Evolutionary conservation across 805 yeast genomes (phyloP).

Genomic region (Metschnikowia kofuensis): DNA sequence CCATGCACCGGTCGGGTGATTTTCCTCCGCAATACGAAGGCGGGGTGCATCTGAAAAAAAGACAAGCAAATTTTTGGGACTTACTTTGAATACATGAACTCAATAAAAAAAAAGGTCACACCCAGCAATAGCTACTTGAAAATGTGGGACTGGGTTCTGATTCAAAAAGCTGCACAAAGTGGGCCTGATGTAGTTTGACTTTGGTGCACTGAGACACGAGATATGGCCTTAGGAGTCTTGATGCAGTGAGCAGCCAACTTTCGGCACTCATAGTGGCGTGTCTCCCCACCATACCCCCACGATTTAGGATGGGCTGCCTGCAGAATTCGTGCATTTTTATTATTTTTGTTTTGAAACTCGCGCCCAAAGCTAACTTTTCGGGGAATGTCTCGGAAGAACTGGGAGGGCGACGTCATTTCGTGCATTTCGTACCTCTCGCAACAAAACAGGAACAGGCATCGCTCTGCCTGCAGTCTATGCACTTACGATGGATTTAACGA

Average conservation of each 20-base stretch:
- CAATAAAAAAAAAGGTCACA: too few species aligned
- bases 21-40: conserved; percentile 14
- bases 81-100: too few species aligned
- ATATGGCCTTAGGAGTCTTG: too few species aligned
- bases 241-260: neutral
- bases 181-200: too few species aligned
- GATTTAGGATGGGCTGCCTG: neutral
- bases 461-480: neutral
- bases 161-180: too few species aligned
- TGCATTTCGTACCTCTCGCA: neutral
- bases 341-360: neutral
- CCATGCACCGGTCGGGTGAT: conserved; percentile 11
- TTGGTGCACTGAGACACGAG: too few species aligned
- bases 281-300: neutral
- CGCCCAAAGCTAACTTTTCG: neutral
- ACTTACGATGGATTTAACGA: neutral
- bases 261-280: neutral
- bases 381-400: neutral
- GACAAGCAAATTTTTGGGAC: neutral
- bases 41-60: conserved; percentile 6
- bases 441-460: neutral
- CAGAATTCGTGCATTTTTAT: neutral
- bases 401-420: too few species aligned
- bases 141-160: too few species aligned
- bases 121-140: too few species aligned